phyloP scores from a whole-genome alignment of 2,329 filamentous ascomycete genomes.

The Blastomyces gilchristii region DNA sequence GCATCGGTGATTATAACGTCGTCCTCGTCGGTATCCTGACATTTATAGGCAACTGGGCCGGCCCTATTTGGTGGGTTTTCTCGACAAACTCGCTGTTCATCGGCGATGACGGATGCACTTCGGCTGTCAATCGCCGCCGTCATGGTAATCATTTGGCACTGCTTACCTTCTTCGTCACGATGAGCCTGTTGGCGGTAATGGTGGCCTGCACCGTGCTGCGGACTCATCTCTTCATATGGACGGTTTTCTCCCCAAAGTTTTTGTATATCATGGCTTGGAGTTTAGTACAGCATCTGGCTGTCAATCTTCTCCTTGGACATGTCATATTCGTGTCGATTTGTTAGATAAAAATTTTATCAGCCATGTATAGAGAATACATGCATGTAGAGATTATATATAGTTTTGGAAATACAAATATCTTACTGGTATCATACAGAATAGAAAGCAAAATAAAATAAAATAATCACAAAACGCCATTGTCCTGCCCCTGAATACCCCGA shows the following conservation, averaged over 20 bases:
- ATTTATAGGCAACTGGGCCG: slow-evolving; percentile 85
- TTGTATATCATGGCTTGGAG: slow-evolving; percentile 87
- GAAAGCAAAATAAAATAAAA: neutral
- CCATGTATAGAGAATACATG: neutral
- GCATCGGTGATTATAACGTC: slow-evolving; percentile 69
- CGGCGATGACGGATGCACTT: slow-evolving; percentile 30
- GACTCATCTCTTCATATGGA: slow-evolving; percentile 96
- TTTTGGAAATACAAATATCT: neutral
- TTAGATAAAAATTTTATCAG: neutral
- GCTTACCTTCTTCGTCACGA: slow-evolving; percentile 60
- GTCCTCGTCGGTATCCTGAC: slow-evolving; percentile 71
- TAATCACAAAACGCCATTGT: neutral
- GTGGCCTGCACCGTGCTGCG: slow-evolving; percentile 71
- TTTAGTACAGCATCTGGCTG: slow-evolving; percentile 64
- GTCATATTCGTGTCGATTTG: slow-evolving; percentile 42
- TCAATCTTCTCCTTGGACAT: slow-evolving; percentile 57
- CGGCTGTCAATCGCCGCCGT: slow-evolving; percentile 23
- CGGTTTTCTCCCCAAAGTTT: slow-evolving; percentile 95
- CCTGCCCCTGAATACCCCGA: neutral
- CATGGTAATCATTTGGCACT: slow-evolving; percentile 36
- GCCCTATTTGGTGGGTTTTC: slow-evolving; percentile 75
- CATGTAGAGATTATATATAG: neutral
- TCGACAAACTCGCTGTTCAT: slow-evolving; percentile 38
- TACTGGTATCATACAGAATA: neutral
- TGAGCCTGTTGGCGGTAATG: slow-evolving; percentile 66